phyloP scores from a whole-genome alignment of 2,329 filamentous ascomycete species.

The Monosporascus sp. region DNA sequence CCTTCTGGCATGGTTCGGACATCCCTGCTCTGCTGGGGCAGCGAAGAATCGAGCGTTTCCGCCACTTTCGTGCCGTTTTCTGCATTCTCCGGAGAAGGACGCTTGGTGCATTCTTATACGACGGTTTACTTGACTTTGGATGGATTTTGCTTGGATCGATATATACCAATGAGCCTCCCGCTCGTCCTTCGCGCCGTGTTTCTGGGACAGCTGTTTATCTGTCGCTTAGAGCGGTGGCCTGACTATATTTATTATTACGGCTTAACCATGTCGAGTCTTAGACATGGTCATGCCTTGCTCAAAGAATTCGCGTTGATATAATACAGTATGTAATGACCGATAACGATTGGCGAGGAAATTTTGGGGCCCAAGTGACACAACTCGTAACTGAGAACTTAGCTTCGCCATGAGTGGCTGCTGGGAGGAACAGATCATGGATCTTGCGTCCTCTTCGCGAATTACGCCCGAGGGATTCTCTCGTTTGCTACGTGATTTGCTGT shows the following conservation, averaged over 20 bases:
- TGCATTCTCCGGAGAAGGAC: slow-evolving; percentile 14
- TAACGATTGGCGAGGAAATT: not conserved
- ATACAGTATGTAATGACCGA: not conserved
- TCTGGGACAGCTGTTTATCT: not conserved
- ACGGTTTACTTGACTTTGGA: not conserved
- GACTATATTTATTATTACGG: too few relatives aligned
- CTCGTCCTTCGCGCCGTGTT: not conserved
- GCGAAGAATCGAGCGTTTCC: too few relatives aligned
- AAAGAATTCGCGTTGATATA: not conserved
- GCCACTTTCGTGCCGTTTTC: slow-evolving; percentile 7
- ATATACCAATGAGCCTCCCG: not conserved
- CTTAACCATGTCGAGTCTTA: too few relatives aligned
- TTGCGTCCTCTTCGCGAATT: too few relatives aligned
- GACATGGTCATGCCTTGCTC: not conserved
- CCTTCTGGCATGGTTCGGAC: slow-evolving; percentile 14
- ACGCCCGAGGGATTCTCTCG: too few relatives aligned
- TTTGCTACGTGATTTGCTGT: too few relatives aligned
- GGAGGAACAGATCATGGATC: too few relatives aligned
- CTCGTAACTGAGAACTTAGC: not conserved
- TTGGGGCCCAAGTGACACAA: not conserved
- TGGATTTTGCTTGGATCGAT: not conserved
- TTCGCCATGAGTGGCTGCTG: too few relatives aligned
- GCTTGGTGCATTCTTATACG: slow-evolving; percentile 6
- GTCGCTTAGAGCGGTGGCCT: not conserved
- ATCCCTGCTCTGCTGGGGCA: too few relatives aligned